These are phyloP conservation scores for Amylocarpus encephaloides DNA, from an alignment of 2,329 filamentous ascomycete species.

Conservation along the genomic window DNA sequence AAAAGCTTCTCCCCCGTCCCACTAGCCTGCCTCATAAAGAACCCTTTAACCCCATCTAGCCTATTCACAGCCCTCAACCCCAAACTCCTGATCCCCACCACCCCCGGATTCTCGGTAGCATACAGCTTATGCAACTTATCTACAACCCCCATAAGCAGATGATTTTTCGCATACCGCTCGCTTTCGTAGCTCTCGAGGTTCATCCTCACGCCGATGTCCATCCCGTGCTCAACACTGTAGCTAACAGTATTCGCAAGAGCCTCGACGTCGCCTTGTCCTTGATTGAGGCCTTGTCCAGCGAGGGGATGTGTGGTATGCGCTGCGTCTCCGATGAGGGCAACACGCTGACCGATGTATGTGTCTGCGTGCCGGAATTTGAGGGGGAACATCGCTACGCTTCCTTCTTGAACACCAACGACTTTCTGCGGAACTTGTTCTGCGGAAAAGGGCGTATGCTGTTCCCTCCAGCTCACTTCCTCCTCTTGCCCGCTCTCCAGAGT, in stretches of 20 bases:
- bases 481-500: conserved; percentile 50
- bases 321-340: conserved; percentile 88
- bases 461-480: conserved; percentile 80
- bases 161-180: conserved; percentile 78
- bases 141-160: conserved; percentile 68
- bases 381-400: conserved; percentile 82
- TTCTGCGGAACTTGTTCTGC: conserved; percentile 55
- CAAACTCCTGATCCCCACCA: conserved; percentile 72
- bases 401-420: conserved; percentile 66
- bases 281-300: conserved; percentile 89
- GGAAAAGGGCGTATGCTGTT: conserved; percentile 59
- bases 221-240: conserved; percentile 72
- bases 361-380: conserved; percentile 90
- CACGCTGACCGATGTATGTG: conserved; percentile 82
- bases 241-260: conserved; percentile 69
- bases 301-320: conserved; percentile 94
- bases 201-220: conserved; percentile 76
- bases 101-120: conserved; percentile 68
- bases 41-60: conserved; percentile 69
- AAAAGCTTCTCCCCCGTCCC: conserved; percentile 46
- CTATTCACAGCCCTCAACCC: conserved; percentile 72
- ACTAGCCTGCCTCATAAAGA: conserved; percentile 73
- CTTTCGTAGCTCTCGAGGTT: conserved; percentile 75
- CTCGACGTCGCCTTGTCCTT: conserved; percentile 83
- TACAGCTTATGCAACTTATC: conserved; percentile 94